Evolutionary conservation across 2,329 filamentous ascomycete species (phyloP).

Genomic region (Zymoseptoria crescenta): DNA sequence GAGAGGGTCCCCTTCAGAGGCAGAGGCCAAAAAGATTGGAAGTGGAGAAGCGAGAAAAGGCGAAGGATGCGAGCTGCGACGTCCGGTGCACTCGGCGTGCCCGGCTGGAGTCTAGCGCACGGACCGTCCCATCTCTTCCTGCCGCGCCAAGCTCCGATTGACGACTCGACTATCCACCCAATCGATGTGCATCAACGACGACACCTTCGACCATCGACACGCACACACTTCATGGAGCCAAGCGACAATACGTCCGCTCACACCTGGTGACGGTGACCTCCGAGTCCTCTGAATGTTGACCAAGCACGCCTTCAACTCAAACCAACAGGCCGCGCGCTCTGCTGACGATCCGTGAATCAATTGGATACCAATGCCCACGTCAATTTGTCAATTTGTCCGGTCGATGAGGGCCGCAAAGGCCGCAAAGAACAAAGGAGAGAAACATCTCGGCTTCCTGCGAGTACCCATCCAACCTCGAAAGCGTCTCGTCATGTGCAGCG

Average conservation of each 20-base stretch:
- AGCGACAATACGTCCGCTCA: slow-evolving; percentile 1
- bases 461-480: neutral
- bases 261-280: slow-evolving; percentile 1
- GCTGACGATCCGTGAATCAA: slow-evolving; percentile 4
- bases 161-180: neutral
- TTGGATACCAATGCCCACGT: slow-evolving; percentile 6
- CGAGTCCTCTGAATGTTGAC: neutral
- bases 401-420: slow-evolving; percentile 4
- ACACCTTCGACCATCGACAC: slow-evolving; percentile 5
- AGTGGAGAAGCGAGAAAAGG: slow-evolving; percentile 2
- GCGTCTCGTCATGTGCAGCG: slow-evolving; percentile 12
- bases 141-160: slow-evolving; percentile 4
- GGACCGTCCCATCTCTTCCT: slow-evolving; percentile 5
- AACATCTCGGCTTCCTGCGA: neutral
- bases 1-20: neutral
- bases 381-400: slow-evolving; percentile 3
- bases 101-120: neutral
- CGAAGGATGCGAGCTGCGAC: slow-evolving; percentile 4
- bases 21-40: neutral
- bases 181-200: neutral
- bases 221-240: neutral
- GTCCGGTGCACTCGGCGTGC: slow-evolving; percentile 2
- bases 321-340: neutral
- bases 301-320: neutral
- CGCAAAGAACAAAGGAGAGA: slow-evolving; percentile 1